Evolutionary conservation across 768 basidiomycete species (phyloP).

Genomic region (Cyclocybe aegerita): DNA sequence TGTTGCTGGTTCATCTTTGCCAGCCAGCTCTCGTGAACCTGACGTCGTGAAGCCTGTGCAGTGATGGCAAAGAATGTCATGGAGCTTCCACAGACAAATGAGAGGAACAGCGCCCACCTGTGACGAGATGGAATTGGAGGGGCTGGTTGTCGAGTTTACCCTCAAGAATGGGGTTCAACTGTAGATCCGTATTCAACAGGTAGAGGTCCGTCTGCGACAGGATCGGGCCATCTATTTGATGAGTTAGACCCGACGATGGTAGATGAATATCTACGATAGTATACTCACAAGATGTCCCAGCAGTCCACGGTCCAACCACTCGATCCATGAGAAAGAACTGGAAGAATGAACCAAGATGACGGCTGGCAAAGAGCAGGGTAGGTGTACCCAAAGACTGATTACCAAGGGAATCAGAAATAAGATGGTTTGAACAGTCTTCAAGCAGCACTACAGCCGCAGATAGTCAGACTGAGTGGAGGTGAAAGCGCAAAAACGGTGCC

Average conservation of each 20-base stretch:
- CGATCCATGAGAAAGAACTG: slow-evolving; percentile 9
- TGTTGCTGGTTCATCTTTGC: slow-evolving; percentile 63
- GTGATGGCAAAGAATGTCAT: background rate
- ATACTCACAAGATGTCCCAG: slow-evolving; percentile 38
- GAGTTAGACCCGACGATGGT: background rate
- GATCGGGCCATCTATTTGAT: slow-evolving; percentile 67
- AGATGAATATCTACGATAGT: slow-evolving; percentile 13
- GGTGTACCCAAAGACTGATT: no score
- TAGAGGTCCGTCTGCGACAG: slow-evolving; percentile 81
- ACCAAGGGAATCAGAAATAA: no score
- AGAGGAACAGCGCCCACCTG: slow-evolving; percentile 42
- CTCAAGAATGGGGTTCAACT: slow-evolving; percentile 72
- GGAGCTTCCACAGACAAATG: background rate
- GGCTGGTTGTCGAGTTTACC: slow-evolving; percentile 49
- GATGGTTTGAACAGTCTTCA: no score
- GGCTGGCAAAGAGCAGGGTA: no score
- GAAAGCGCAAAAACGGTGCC: no score
- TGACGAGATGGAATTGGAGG: slow-evolving; percentile 70
- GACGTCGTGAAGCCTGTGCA: slow-evolving; percentile 12
- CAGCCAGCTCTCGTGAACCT: slow-evolving; percentile 1
- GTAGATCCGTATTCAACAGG: slow-evolving; percentile 66
- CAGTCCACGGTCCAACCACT: slow-evolving; percentile 39
- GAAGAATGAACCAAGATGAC: no score
- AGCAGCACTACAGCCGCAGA: no score
- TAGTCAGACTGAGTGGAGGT: no score